Base-by-base conservation (phyloP, 208 protist genomes). In the Phytomonas francai region DNA sequence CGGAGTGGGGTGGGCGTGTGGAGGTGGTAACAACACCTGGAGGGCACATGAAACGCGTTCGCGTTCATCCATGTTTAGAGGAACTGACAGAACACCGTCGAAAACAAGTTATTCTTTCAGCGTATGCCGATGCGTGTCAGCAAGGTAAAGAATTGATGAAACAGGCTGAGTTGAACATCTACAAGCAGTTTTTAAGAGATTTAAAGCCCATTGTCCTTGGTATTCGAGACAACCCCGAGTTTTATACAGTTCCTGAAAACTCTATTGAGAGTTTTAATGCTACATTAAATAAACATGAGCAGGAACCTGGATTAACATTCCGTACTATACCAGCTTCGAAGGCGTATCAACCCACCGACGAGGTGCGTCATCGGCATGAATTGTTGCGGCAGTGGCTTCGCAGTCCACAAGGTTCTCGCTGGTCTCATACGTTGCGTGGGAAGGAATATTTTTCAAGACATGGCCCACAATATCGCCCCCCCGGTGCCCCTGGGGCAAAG, bases 151-250 rank as follows among this genome's bases (percentile, higher is more conserved):
- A 61, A 42, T 71, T 94, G 56, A 97, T 97, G 92, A 81, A 88
- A 65, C 28, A 93, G 79, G 92, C 92, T 28, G 89, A 97, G 79
- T 73, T 88, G 67, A 77, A 82, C 65, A 85, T 97, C 30, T 97
- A 97, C 83, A 86, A 88, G 68, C 92, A 97, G 75, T 97, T 97
- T 54, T 72, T 97, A 33, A 80, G 74, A 54, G 92, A 97, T 71
- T 58, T 97, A 31, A 93, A 95, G 69, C 92, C 92, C 5, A 79
- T 97, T 68, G 80, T 97, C 34, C 74, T 93, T 51, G 92, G 92
- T 57, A 97, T 97, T 57, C 92, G 92, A 42, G 92, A 97, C 63
- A 97, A 97, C 65, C 85, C 89, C 14, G 89, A 97, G 81, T 97
- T 97, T 76, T 97, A 94, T 77, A 97, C 92, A 6, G 87, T 95